These are phyloP conservation scores for Discostella stelligeroides DNA, from an alignment of 108 stramenopile genomes.

Conservation along the genomic window DNA sequence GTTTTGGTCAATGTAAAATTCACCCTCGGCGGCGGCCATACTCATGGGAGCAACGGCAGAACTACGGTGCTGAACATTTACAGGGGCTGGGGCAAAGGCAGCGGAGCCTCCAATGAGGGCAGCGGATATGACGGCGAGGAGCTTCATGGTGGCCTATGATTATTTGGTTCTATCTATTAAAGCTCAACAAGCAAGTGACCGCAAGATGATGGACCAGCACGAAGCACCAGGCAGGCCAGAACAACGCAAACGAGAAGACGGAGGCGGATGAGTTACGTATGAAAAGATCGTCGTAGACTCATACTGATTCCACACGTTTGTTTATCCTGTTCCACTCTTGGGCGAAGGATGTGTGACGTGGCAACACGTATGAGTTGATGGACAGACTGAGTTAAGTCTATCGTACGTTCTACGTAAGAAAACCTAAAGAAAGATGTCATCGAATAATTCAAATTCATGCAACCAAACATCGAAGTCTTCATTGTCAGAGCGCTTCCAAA, in stretches of 20 bases:
- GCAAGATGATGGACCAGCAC: no score
- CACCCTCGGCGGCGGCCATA: constrained; percentile 75
- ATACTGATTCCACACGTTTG: constrained; percentile 1
- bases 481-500: no score
- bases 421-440: background rate
- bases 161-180: no score
- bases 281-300: constrained; percentile 14
- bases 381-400: no score
- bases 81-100: constrained; percentile 80
- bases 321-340: background rate
- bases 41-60: constrained; percentile 56
- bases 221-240: no score
- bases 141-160: constrained; percentile 67
- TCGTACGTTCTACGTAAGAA: no score
- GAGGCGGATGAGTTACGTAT: background rate
- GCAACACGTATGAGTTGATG: no score
- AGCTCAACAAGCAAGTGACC: no score
- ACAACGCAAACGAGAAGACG: constrained; percentile 5
- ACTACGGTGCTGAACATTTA: constrained; percentile 43
- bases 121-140: constrained; percentile 64
- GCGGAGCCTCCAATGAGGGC: constrained; percentile 67
- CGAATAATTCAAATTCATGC: background rate
- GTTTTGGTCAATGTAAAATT: constrained; percentile 95
- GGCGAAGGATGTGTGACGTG: no score
- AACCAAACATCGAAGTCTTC: no score